phyloP scores from a whole-genome alignment of 176 grass and related monocot genomes.

The Aegilops umbellulata region DNA sequence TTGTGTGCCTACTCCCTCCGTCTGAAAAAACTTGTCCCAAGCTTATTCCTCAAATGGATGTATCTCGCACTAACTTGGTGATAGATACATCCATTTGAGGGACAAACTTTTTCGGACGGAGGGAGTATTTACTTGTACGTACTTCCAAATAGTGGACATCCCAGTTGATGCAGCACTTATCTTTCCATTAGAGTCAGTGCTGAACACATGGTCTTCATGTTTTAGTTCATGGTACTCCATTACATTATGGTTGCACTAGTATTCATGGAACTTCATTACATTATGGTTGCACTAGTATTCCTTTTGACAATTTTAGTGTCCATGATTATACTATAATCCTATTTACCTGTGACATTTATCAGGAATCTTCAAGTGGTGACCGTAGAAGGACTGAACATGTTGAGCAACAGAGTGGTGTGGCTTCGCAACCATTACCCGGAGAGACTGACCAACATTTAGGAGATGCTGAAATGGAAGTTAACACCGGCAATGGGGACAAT shows the following conservation, averaged over 20 bases:
- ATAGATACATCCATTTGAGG: too few species aligned
- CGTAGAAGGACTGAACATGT: slow-evolving; percentile 1
- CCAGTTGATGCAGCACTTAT: neutral
- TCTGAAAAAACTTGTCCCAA: too few species aligned
- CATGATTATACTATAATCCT: slow-evolving; percentile 5
- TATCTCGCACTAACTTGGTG: too few species aligned
- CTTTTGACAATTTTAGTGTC: slow-evolving; percentile 1
- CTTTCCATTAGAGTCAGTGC: neutral
- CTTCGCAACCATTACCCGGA: neutral
- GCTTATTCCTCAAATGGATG: too few species aligned
- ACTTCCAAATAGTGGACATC: slow-evolving; percentile 4
- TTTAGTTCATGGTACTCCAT: neutral
- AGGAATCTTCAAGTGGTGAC: slow-evolving; percentile 32
- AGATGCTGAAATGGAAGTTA: slow-evolving; percentile 39
- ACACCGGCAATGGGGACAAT: neutral
- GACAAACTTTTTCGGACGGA: too few species aligned
- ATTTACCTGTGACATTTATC: slow-evolving; percentile 18
- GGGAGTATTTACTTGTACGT: neutral
- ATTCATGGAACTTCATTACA: neutral
- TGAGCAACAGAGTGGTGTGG: slow-evolving; percentile 14
- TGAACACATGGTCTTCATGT: slow-evolving; percentile 18
- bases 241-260: neutral
- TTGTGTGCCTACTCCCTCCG: neutral
- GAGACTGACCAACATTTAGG: slow-evolving; percentile 18
- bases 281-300: slow-evolving; percentile 7